Conservation (phyloP, 208 protist species). For the Phytomonas sp. region DNA sequence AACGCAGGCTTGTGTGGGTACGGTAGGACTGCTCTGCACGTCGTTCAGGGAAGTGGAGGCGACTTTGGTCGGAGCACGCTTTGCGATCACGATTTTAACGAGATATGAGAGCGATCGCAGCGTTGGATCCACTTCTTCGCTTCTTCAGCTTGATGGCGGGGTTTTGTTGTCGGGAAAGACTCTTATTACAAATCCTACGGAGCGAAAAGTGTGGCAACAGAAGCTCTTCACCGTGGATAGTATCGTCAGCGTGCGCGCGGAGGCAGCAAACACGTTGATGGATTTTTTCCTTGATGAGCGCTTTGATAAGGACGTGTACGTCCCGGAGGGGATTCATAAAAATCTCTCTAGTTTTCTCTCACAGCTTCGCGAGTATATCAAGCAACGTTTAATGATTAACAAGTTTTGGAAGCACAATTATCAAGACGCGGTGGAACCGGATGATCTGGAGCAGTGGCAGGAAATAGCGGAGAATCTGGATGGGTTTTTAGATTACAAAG, state of each 20-base stretch:
- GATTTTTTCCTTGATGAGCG: slow-evolving; percentile 71
- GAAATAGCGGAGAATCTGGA: slow-evolving; percentile 63
- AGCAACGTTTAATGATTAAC: slow-evolving; percentile 31
- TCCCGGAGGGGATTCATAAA: slow-evolving; percentile 42
- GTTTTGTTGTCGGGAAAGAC: slow-evolving; percentile 2
- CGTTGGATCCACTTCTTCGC: neutral
- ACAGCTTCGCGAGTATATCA: slow-evolving; percentile 38
- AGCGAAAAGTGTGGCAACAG: slow-evolving; percentile 31
- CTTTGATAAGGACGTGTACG: slow-evolving; percentile 54
- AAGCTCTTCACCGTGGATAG: slow-evolving; percentile 33
- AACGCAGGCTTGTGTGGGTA: slow-evolving; percentile 41
- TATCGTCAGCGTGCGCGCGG: slow-evolving; percentile 43
- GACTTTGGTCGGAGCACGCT: slow-evolving; percentile 29
- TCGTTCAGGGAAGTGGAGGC: slow-evolving; percentile 31
- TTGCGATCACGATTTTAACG: slow-evolving; percentile 28
- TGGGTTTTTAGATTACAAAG: slow-evolving; percentile 70
- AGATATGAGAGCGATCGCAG: slow-evolving; percentile 13
- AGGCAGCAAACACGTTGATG: slow-evolving; percentile 70
- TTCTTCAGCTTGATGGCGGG: slow-evolving; percentile 12
- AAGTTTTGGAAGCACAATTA: slow-evolving; percentile 37
- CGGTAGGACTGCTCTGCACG: slow-evolving; percentile 33
- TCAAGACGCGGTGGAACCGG: slow-evolving; percentile 20
- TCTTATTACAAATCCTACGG: slow-evolving; percentile 15
- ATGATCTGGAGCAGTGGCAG: slow-evolving; percentile 41
- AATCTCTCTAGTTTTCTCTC: slow-evolving; percentile 25